Conservation (phyloP, 345 rosid genomes). For the Populus pruinosa region DNA sequence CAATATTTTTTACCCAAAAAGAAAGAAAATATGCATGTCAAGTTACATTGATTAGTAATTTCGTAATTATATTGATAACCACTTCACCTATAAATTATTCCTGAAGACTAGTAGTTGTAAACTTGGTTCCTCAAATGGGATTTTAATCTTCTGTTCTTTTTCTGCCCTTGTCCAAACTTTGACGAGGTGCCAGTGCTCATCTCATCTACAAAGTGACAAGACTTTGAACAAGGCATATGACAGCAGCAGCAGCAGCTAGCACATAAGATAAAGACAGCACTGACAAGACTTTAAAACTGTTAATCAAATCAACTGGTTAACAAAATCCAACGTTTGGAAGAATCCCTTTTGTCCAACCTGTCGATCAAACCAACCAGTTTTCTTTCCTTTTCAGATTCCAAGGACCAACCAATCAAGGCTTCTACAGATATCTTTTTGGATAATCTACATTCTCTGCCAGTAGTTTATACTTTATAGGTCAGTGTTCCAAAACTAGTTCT, state of each 20-base stretch:
- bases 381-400: neutral
- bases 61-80: neutral
- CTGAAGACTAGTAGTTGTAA: neutral
- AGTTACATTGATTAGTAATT: no score
- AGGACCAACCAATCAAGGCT: conserved; percentile 22
- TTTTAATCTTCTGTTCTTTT: neutral
- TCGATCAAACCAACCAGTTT: conserved; percentile 48
- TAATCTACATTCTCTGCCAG: neutral
- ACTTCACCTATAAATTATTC: neutral
- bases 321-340: conserved; percentile 4
- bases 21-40: no score
- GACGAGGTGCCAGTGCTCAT: neutral
- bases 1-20: no score
- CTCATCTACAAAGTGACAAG: conserved; percentile 11
- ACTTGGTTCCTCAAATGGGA: neutral
- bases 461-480: neutral
- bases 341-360: conserved; percentile 17
- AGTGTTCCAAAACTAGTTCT: neutral
- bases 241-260: neutral
- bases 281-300: conserved; percentile 17
- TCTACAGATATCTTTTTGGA: conserved; percentile 13
- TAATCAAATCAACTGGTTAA: conserved; percentile 35
- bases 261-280: conserved; percentile 12
- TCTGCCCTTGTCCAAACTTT: neutral
- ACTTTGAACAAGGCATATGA: neutral